Conservation (phyloP, 371 early-diverging fungal species). For the Actinomucor elegans region DNA sequence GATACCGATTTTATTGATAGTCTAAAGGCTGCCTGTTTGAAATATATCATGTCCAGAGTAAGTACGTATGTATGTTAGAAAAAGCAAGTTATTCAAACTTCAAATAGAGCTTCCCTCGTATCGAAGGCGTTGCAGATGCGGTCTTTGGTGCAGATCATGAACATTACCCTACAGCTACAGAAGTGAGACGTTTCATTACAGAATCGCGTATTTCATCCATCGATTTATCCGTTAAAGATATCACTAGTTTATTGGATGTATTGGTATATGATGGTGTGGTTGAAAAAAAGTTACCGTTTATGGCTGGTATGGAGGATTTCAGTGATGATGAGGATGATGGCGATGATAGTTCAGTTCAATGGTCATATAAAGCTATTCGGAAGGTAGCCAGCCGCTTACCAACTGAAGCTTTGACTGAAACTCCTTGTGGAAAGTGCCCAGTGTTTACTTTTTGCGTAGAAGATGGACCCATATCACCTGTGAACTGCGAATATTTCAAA, state of each 20-base stretch:
- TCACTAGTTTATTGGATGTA: conserved; percentile 80
- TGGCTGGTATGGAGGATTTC: conserved; percentile 50
- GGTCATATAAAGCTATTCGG: conserved; percentile 77
- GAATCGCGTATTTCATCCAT: conserved; percentile 75
- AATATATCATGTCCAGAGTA: conserved; percentile 74
- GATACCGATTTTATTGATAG: conserved; percentile 94
- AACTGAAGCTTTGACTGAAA: conserved; percentile 64
- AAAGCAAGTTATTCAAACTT: too few relatives aligned
- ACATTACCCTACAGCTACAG: conserved; percentile 73
- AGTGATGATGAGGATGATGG: conserved; percentile 58
- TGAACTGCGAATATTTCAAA: conserved; percentile 74
- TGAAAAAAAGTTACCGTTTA: conserved; percentile 60
- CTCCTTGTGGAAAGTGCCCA: conserved; percentile 87
- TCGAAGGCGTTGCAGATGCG: conserved; percentile 43
- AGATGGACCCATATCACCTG: conserved; percentile 75
- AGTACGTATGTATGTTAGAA: conserved; percentile 9
- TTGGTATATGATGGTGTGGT: conserved; percentile 90
- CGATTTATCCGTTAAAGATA: conserved; percentile 73
- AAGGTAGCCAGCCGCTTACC: conserved; percentile 47
- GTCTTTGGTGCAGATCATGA: conserved; percentile 58
- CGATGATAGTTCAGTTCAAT: conserved; percentile 45
- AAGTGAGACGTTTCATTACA: conserved; percentile 70
- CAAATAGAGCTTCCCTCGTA: conserved; percentile 66
- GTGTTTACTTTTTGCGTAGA: conserved; percentile 69
- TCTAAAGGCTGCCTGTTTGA: conserved; percentile 72